Base-by-base conservation (phyloP, 2,329 filamentous ascomycete genomes). In the Calcarisporium arbuscula region DNA sequence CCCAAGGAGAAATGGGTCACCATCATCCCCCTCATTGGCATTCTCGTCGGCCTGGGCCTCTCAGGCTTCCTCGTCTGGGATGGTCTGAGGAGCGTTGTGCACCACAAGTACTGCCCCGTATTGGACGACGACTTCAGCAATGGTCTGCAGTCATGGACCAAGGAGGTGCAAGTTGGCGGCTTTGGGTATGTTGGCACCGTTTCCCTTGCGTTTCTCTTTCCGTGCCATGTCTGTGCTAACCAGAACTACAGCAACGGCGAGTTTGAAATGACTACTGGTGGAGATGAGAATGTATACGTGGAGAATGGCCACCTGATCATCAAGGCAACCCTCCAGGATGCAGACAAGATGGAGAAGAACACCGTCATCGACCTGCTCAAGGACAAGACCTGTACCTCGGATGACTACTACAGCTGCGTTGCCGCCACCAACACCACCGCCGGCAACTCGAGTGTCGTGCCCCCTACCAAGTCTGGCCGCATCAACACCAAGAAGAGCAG, bases 1-100 rank as follows among this genome's bases (percentile, higher is more conserved):
- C 80, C 82, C 10, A 82, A 79, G 56, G 83, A 90, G 68, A 92
- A 87, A 64, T 92, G 85, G 85, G 79, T 86, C 8, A 88, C 81
- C 3, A 87, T 90, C 43, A 72, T 94, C 38, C 85, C 85, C 3
- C 53, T 88, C 27, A 54, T 86, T 17, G 85, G 85, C 30, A 74
- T 92, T 32, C 30, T 79, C 4, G 41, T 88, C 11, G 86, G 86
- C 11, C 54, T 90, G 22, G 73, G 57, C 4, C 62, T 89, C 26
- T 75, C 81, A 1, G 85, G 70, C 2, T 75, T 89, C 49, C 61
- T 92, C 28, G 67, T 92, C 30, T 92, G 79, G 70, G 81, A 89
- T 45, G 86, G 86, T 5, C 54, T 89, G 25, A 62, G 64, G 32
- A 80, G 76, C 36, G 84, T 92, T 4, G 72, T 83, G 22, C 77